Base-by-base conservation (phyloP, 805 yeast genomes). In the Candida caryicola region DNA sequence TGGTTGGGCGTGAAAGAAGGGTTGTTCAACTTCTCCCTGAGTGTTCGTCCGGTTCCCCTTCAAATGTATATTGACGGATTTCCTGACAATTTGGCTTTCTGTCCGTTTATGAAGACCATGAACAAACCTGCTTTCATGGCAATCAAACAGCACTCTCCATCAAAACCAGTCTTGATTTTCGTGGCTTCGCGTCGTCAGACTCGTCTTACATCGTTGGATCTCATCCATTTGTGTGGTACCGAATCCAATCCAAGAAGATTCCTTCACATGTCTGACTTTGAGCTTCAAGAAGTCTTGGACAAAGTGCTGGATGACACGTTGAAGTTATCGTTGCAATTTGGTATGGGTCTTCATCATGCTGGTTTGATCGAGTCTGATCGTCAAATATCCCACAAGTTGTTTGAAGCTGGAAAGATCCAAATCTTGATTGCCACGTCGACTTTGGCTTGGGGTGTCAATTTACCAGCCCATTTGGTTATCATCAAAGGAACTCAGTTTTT, bases 71-170 rank as follows among this genome's bases (percentile, higher is more conserved):
- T 85, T 45, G 95, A 85, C 54, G 95, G 95, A 0, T 85, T 82
- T 51, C 90, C 89, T 1, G 93, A 85, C 46, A 82, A 83, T 45
- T 69, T 82, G 44, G 89, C 88, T 1, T 85, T 85, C 54, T 81
- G 89, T 50, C 88, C 91, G 1, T 66, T 86, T 52, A 85, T 85
- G 96, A 86, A 80, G 66, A 85, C 80, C 16, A 86, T 78, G 93
- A 88, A 81, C 70, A 88, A 74, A 52, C 96, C 97, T 1, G 91
- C 95, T 0, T 89, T 85, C 53, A 77, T 83, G 82, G 95, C 96
- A 0, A 89, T 89, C 46, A 86, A 88, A 54, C 88, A 86, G 46
- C 96, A 90, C 57, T 85, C 96, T 0, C 95, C 96, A 2, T 67
- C 66, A 14, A 81, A 89, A 55, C 95, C 96, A 0, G 91, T 83